These are phyloP conservation scores for Bolboschoenus planiculmis DNA, from an alignment of 176 grass and related monocot genomes.

Conservation along the genomic window DNA sequence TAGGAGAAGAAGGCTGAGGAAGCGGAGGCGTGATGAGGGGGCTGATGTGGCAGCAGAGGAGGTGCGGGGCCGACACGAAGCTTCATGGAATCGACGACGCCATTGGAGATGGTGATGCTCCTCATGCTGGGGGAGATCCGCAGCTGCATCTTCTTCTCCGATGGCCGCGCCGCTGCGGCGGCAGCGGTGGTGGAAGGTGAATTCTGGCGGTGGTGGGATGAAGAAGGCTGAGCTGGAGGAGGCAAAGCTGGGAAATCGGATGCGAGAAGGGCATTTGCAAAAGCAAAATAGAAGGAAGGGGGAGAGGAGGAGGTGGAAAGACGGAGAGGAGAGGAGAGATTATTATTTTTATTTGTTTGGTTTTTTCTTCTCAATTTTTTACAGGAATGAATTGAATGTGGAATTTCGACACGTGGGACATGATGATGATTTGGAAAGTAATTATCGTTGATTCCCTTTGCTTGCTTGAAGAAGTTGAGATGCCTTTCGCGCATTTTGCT, in stretches of 20 bases:
- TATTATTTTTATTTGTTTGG: not conserved
- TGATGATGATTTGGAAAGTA: not conserved
- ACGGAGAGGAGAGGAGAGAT: not conserved
- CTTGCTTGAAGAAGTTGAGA: too few species aligned
- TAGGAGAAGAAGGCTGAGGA: constrained; percentile 37
- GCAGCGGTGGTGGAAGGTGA: constrained; percentile 2
- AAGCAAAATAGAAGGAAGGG: not conserved
- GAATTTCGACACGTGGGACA: not conserved
- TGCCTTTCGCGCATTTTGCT: not conserved
- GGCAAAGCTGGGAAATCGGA: constrained; percentile 3
- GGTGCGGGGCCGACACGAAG: constrained; percentile 74
- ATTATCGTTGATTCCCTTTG: too few species aligned
- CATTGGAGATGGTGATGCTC: constrained; percentile 99
- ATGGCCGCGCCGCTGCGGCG: constrained; percentile 36
- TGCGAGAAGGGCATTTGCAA: not conserved
- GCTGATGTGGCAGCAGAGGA: constrained; percentile 47
- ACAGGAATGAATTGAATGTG: not conserved
- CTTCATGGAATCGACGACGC: constrained; percentile 89
- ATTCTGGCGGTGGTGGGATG: not conserved
- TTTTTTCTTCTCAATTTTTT: not conserved
- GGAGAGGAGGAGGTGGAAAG: not conserved
- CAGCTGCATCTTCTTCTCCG: constrained; percentile 89
- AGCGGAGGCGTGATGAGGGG: constrained; percentile 20
- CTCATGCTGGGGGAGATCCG: constrained; percentile 99
- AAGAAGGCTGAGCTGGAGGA: not conserved